These are phyloP conservation scores for Teratosphaeria viscida DNA, from an alignment of 2,329 filamentous ascomycete genomes.

Conservation along the genomic window DNA sequence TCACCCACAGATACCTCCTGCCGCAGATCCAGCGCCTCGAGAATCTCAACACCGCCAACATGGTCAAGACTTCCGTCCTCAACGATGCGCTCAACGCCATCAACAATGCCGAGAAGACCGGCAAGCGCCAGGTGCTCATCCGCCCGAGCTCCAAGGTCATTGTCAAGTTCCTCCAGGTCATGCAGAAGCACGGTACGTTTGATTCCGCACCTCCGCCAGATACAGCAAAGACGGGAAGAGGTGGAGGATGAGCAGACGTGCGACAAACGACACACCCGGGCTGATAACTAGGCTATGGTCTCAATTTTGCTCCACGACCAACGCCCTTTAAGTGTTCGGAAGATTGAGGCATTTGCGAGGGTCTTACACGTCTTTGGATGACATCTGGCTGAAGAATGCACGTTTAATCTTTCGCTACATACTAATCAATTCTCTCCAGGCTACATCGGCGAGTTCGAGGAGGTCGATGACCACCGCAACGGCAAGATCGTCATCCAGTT, in stretches of 20 bases:
- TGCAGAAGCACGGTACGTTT: constrained; percentile 97
- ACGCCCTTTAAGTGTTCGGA: constrained; percentile 99
- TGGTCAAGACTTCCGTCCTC: constrained; percentile 98
- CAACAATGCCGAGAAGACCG: constrained; percentile 99
- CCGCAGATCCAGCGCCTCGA: constrained; percentile 54
- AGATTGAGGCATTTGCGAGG: constrained; percentile 68
- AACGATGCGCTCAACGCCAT: constrained; percentile 80
- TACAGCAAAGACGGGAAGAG: background rate
- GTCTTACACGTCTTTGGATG: constrained; percentile 94
- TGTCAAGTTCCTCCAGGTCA: constrained; percentile 96
- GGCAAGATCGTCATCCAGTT: constrained; percentile 99
- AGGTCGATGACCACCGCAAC: constrained; percentile 98
- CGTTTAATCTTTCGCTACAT: constrained; percentile 96
- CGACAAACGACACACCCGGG: constrained; percentile 48
- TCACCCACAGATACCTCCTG: constrained; percentile 48
- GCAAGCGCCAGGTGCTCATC: constrained; percentile 99
- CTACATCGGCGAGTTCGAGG: constrained; percentile 99
- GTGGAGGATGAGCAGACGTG: background rate
- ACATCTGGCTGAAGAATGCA: constrained; percentile 60
- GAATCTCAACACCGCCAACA: constrained; percentile 76
- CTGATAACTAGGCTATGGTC: constrained; percentile 99
- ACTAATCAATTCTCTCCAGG: constrained; percentile 54
- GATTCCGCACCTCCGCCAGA: background rate
- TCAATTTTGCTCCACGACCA: constrained; percentile 63
- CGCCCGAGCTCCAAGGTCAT: constrained; percentile 99